A percentile compares a stretch with the other conserved stretches of the same genome.
phyloP scores from a whole-genome alignment of 768 basidiomycete species.

The Mrakia gelida region DNA sequence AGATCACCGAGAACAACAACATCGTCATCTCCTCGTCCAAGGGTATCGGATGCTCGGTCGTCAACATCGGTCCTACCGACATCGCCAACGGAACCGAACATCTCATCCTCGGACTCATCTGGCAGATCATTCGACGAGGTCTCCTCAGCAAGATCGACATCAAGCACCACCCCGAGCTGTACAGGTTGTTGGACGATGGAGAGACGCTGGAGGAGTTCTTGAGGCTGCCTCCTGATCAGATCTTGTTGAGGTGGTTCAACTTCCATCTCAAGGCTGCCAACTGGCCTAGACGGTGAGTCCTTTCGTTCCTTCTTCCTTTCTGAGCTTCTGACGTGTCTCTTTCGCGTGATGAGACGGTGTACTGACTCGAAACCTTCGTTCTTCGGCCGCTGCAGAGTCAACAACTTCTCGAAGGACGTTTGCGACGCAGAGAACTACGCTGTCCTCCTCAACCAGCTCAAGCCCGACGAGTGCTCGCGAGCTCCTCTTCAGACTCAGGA shows the following conservation, averaged over 20 bases:
- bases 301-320: neutral
- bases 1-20: conserved; percentile 99
- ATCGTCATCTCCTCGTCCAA: conserved; percentile 98
- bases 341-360: too few relatives aligned
- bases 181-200: conserved; percentile 89
- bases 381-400: conserved; percentile 57
- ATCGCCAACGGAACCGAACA: conserved; percentile 90
- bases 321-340: neutral
- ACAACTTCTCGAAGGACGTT: conserved; percentile 98
- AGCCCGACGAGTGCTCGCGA: conserved; percentile 87
- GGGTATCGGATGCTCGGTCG: conserved; percentile 95
- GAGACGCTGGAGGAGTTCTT: conserved; percentile 96
- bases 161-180: conserved; percentile 95
- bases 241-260: conserved; percentile 97
- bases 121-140: conserved; percentile 95
- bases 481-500: conserved; percentile 83
- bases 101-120: conserved; percentile 93
- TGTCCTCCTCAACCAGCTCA: conserved; percentile 88
- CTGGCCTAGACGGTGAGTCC: conserved; percentile 70
- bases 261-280: conserved; percentile 94
- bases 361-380: neutral
- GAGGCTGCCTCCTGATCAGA: conserved; percentile 91
- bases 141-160: conserved; percentile 93
- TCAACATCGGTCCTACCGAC: conserved; percentile 94
- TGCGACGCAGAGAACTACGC: conserved; percentile 97